Evolutionary conservation across 352 stramenopile species (phyloP).

Genomic region (Lagenidium sp.): DNA sequence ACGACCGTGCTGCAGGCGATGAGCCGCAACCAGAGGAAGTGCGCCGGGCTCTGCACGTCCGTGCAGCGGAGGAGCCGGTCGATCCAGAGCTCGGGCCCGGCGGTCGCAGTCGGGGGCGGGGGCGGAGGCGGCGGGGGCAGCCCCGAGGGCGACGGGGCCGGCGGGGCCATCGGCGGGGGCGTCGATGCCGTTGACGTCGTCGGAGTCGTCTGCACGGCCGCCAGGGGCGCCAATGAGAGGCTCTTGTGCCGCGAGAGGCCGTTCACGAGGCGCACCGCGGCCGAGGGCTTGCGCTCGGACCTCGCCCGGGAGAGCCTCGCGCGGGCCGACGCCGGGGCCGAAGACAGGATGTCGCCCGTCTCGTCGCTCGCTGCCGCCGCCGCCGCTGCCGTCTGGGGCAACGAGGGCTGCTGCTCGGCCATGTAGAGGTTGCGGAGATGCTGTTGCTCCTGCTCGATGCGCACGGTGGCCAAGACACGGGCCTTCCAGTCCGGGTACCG

Average conservation of each 20-base stretch:
- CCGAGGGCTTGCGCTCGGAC: conserved; percentile 13
- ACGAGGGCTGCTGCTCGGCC: conserved; percentile 40
- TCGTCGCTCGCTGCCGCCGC: background rate
- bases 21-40: conserved; percentile 27
- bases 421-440: conserved; percentile 47
- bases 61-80: conserved; percentile 33
- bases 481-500: conserved; percentile 56
- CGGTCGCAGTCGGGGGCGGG: conserved; percentile 2
- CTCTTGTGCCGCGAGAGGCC: no score
- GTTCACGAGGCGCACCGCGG: conserved; percentile 6
- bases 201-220: background rate
- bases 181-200: background rate
- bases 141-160: no score
- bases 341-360: background rate
- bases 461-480: conserved; percentile 43
- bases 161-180: no score
- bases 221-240: no score
- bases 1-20: conserved; percentile 22
- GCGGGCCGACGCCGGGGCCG: background rate
- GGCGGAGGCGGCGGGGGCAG: background rate
- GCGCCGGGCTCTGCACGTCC: conserved; percentile 28
- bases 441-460: conserved; percentile 39
- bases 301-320: background rate
- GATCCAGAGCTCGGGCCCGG: conserved; percentile 28
- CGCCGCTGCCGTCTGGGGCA: background rate